Evolutionary conservation across 2,329 filamentous ascomycete species (phyloP).

Genomic region (Intubia oerlemansii): DNA sequence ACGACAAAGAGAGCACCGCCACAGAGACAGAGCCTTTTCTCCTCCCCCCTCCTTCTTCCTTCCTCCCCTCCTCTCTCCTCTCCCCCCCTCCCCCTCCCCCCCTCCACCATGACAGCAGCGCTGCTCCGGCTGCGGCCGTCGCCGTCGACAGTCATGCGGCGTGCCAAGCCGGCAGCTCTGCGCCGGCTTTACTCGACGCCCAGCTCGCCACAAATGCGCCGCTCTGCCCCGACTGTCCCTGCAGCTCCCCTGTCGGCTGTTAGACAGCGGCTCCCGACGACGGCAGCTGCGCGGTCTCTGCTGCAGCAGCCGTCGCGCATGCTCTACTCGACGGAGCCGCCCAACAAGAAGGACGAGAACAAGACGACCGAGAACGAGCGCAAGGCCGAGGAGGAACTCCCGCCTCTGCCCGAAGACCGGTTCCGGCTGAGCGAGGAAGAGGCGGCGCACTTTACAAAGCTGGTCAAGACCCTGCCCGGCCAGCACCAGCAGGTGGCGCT

Average conservation of each 20-base stretch:
- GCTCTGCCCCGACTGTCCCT: too few relatives aligned
- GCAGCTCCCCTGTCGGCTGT: too few relatives aligned
- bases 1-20: too few relatives aligned
- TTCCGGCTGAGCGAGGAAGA: constrained; percentile 23
- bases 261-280: background rate
- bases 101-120: constrained; percentile 4
- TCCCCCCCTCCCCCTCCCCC: too few relatives aligned
- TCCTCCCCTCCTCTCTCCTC: too few relatives aligned
- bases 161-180: too few relatives aligned
- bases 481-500: constrained; percentile 38
- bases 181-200: too few relatives aligned
- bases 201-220: too few relatives aligned
- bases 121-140: constrained; percentile 5
- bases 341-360: constrained; percentile 1
- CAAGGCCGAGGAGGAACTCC: constrained; percentile 1
- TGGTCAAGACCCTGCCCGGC: constrained; percentile 40
- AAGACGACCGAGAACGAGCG: background rate
- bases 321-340: constrained; percentile 5
- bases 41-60: too few relatives aligned
- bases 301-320: constrained; percentile 3
- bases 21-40: too few relatives aligned
- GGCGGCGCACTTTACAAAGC: constrained; percentile 30
- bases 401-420: constrained; percentile 14
- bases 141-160: background rate
- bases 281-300: constrained; percentile 1